Conservation (phyloP, 768 basidiomycete species). For the Termitomyces sp. region DNA sequence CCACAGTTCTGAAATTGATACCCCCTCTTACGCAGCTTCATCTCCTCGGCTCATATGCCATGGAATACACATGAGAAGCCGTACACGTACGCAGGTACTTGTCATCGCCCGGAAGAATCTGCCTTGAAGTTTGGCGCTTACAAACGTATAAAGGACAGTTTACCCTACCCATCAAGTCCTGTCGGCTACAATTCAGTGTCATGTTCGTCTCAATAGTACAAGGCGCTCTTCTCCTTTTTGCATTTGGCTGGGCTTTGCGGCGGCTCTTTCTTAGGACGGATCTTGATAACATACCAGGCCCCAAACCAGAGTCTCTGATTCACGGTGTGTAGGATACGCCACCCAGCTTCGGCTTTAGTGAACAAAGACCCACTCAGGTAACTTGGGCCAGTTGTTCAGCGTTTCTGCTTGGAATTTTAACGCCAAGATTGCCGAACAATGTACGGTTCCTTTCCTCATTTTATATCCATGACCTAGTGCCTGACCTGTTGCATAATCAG, state of each 20-base stretch:
- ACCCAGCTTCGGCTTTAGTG: neutral
- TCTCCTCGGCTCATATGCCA: neutral
- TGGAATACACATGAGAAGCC: neutral
- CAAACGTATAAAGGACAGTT: neutral
- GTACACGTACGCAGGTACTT: conserved; percentile 2
- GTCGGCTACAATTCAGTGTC: neutral
- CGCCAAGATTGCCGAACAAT: conserved; percentile 5
- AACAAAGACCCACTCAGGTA: neutral
- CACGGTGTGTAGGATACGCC: conserved; percentile 20
- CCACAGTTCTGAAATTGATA: neutral
- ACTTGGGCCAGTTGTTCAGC: conserved; percentile 10
- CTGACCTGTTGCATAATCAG: neutral
- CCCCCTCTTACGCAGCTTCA: neutral
- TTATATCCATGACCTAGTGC: neutral
- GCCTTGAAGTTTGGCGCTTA: neutral
- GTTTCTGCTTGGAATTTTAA: conserved; percentile 7
- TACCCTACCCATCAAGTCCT: neutral
- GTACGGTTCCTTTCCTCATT: neutral
- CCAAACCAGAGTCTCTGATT: conserved; percentile 23
- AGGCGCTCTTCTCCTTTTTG: conserved; percentile 6
- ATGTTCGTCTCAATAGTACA: conserved; percentile 6
- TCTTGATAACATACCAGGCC: conserved; percentile 34
- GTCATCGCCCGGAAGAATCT: conserved; percentile 1
- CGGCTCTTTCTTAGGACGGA: conserved; percentile 17
- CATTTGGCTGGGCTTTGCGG: conserved; percentile 14